Evolutionary conservation across 2,329 filamentous ascomycete genomes (phyloP), one percentile per base, ranked within the genome.

Genomic region (Purpureocillium takamizusanense): DNA sequence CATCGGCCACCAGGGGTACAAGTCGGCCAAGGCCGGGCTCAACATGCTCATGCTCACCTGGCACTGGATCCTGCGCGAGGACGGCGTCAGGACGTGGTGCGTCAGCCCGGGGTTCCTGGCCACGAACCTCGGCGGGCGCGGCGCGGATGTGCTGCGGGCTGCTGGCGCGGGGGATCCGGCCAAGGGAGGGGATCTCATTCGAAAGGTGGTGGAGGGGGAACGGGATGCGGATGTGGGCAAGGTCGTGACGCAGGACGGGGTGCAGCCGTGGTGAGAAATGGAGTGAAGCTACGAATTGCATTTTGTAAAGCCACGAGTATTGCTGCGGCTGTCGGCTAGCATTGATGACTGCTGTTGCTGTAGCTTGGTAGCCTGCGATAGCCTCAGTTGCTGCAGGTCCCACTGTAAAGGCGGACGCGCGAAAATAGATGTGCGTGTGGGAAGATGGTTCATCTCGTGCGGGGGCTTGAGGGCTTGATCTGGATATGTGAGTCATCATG

Each of bases 81-180:
- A 76, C 31, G 68, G 69, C 0, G 67, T 75, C 5, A 72, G 69
- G 48, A 64, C 69, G 0, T 74, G 60, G 55, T 49, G 51, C 23
- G 50, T 74, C n/a, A 64, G 59, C 6, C 72, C 70, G 0, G 72
- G 71, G 0, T 61, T 65, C 34, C 46, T 74, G 32, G 69, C 65
- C 0, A 76, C 70, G 0, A 59, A 60, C 1, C 44, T 75, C 1
- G 65, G 60, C 2, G 61, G 21, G 10, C 21, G 55, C 1, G 48
- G 46, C 14, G 37, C 42, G 1, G 52, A 53, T 35, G 41, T 57
- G 33, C 27, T 61, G 38, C 57, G 52, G 46, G 52, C 58, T 41
- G 54, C 50, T 30, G 59, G 59, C 0, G 59, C 59, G 2, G 49
- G 56, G 1, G 47, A 69, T 38, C 51, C 57, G 4, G 46, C 57